Base-by-base conservation (phyloP, 345 rosid genomes). In the Eutrema japonicum region DNA sequence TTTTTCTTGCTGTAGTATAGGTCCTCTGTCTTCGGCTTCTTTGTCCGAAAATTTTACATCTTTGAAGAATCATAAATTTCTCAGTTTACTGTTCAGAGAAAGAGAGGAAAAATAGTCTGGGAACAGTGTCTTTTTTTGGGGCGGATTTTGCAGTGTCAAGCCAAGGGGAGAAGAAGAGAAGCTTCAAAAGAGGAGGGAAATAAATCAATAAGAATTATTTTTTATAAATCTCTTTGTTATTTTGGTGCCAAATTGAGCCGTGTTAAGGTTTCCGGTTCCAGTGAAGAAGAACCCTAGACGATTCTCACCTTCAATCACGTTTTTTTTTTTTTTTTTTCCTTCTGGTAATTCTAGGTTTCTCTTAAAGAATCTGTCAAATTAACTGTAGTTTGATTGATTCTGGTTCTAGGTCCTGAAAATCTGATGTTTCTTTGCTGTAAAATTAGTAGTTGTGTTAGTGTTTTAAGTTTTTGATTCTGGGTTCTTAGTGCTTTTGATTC, bases 201-300 rank as follows among this genome's bases (percentile, higher is more conserved):
- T 3, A 52, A 41, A 54, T 29, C 32, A 41, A 14, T 29, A 53
- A 68, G 11, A 27, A 54, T 42, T 46, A 7, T 0, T 12, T 12
- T 42, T 18, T 29, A 11, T 69, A 64, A 9, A 56, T 55, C 22
- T 33, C 6, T 68, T 55, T 45, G 45, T 32, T 11, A 13, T 58
- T 57, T 60, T 60, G 58, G 65, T 48, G 64, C 59, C 65, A 59
- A 70, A 58, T 70, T 58, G 74, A 70, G 66, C 36, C 48, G 66
- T 59, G 74, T 53, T 41, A n/a, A 53, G 55, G 54, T 56, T 69
- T 69, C 37, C 14, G 16, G 35, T 46, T 69, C 27, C 73, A 46
- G 73, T 57, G 65, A 46, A 46, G 71, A 70, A 76, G 73, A 81
- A 76, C 85, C 88, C 83, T 79, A 77, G 66, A 75, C 59, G 69